A percentile compares a stretch with the other conserved stretches of the same genome.
These are phyloP conservation scores for Somion occarium DNA, from an alignment of 1,284 basidiomycete species.

Conservation along the genomic window DNA sequence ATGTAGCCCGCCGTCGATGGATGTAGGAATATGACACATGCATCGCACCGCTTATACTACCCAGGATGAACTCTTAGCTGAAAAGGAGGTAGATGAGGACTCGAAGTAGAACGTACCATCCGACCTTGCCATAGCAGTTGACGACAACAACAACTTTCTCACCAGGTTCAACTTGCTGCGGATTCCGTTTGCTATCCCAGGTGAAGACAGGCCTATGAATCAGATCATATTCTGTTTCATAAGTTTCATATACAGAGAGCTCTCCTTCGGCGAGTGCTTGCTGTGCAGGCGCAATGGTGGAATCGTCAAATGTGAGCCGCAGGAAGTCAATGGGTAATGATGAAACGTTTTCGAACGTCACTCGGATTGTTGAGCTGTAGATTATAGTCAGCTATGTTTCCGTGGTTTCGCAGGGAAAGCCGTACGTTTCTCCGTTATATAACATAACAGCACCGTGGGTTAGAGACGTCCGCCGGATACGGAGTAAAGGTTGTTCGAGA, in stretches of 20 bases:
- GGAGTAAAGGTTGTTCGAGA: constrained; percentile 80
- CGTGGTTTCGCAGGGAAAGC: background rate
- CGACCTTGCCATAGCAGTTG: constrained; percentile 82
- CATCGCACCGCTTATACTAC: constrained; percentile 77
- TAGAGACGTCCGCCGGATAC: constrained; percentile 82
- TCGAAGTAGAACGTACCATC: constrained; percentile 63
- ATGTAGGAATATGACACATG: constrained; percentile 82
- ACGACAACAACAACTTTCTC: constrained; percentile 68
- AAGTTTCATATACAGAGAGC: constrained; percentile 78
- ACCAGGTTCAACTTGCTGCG: constrained; percentile 63
- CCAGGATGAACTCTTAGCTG: background rate
- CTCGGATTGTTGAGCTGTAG: constrained; percentile 69
- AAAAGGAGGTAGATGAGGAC: background rate
- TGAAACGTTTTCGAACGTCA: constrained; percentile 89
- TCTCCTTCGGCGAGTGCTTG: constrained; percentile 76
- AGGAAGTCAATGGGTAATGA: constrained; percentile 80
- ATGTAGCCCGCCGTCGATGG: constrained; percentile 36
- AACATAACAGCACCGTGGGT: constrained; percentile 91
- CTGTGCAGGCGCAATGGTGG: constrained; percentile 74
- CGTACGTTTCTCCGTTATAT: constrained; percentile 87
- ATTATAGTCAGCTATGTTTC: constrained; percentile 12
- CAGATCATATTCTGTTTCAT: constrained; percentile 87
- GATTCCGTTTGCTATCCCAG: constrained; percentile 57
- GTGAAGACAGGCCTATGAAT: constrained; percentile 77
- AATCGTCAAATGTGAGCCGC: constrained; percentile 84